A percentile compares a stretch with the other conserved stretches of the same genome.
Evolutionary conservation across 2,329 filamentous ascomycete genomes (phyloP).

Genomic region (Botrytis medusae): DNA sequence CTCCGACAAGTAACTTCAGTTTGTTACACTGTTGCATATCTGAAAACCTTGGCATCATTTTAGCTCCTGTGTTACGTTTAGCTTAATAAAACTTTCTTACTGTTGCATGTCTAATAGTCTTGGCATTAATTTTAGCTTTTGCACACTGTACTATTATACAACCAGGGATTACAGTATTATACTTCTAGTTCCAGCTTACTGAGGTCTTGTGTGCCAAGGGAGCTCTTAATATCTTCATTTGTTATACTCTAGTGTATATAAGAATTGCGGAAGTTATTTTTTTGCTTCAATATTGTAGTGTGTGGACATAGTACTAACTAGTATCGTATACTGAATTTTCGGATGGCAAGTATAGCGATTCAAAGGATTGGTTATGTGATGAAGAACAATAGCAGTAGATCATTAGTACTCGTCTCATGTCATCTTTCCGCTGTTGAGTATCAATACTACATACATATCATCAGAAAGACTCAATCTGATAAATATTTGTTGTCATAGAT

Average conservation of each 20-base stretch:
- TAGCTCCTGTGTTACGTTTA: background rate
- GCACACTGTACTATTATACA: no score
- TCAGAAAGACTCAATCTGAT: background rate
- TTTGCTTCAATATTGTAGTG: background rate
- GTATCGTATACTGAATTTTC: background rate
- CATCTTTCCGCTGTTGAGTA: fast-evolving
- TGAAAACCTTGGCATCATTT: background rate
- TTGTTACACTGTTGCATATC: background rate
- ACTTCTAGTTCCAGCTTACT: no score
- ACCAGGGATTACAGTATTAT: no score
- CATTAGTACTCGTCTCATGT: fast-evolving
- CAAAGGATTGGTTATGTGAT: fast-evolving
- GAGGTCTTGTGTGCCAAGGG: no score
- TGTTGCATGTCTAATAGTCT: background rate
- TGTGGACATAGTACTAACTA: fast-evolving
- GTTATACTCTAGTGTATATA: background rate
- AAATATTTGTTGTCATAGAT: background rate
- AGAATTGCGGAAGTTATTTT: fast-evolving
- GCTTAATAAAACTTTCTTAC: no score
- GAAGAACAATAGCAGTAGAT: fast-evolving
- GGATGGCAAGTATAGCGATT: fast-evolving
- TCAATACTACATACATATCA: background rate
- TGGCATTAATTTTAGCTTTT: background rate
- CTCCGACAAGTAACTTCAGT: no score
- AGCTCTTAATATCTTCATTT: no score